phyloP scores from a whole-genome alignment of 805 yeast species.

The Limtongozyma cylindracea region DNA sequence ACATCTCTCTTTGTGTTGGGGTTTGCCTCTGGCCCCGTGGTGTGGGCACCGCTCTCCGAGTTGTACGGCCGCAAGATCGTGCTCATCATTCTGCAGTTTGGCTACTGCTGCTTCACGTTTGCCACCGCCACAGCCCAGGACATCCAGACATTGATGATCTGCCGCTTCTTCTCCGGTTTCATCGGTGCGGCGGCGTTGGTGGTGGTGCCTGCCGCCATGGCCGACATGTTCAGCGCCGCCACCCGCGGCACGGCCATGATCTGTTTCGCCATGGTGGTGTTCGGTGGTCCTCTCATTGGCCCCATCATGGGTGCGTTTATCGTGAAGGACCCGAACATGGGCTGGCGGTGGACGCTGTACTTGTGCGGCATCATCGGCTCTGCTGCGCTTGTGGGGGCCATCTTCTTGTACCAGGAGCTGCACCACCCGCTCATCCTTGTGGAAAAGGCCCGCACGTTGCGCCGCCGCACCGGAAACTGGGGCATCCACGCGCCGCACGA shows the following conservation, averaged over 20 bases:
- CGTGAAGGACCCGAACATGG: conserved; percentile 11
- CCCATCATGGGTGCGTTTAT: conserved; percentile 32
- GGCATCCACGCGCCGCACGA: conserved; percentile 26
- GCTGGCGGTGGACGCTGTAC: conserved; percentile 38
- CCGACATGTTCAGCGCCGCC: conserved; percentile 47
- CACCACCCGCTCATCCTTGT: conserved; percentile 13
- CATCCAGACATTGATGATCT: conserved; percentile 48
- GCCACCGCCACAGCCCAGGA: conserved; percentile 64
- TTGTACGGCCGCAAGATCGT: conserved; percentile 13
- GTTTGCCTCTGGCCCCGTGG: not conserved
- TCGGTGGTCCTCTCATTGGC: conserved; percentile 59
- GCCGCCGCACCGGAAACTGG: conserved; percentile 16
- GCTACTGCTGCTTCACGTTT: conserved; percentile 12
- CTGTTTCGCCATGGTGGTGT: conserved; percentile 46
- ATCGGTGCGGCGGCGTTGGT: conserved; percentile 72
- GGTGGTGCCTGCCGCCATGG: conserved; percentile 68
- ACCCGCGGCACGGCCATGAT: conserved; percentile 57
- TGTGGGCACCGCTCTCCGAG: conserved; percentile 3
- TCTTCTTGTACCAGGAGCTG: conserved; percentile 11
- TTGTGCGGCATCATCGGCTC: conserved; percentile 16
- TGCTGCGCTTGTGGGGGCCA: conserved; percentile 8
- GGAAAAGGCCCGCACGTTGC: conserved; percentile 9
- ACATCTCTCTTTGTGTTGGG: not conserved
- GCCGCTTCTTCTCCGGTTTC: conserved; percentile 62
- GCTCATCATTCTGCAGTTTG: conserved; percentile 14